Evolutionary conservation across 495 filamentous ascomycete genomes (phyloP).

Genomic region (Xylaria palmicola): DNA sequence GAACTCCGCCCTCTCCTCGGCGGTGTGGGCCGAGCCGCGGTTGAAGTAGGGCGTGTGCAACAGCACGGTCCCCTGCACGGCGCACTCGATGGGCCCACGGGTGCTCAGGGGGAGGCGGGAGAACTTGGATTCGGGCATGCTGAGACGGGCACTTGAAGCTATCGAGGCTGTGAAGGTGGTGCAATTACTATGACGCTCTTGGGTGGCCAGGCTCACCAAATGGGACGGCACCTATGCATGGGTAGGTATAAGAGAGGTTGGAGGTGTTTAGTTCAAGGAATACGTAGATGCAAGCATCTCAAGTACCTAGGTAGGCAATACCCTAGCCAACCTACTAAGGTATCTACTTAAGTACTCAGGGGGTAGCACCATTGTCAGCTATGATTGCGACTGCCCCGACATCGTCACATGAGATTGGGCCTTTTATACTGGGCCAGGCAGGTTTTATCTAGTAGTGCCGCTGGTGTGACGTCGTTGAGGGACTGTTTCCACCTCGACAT

Average conservation of each 20-base stretch:
- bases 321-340: too few species aligned
- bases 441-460: slow-evolving; percentile 1
- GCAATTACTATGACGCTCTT: slow-evolving; percentile 3
- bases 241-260: background rate
- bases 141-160: slow-evolving; percentile 7
- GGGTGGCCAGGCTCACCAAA: slow-evolving; percentile 20
- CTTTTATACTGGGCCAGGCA: too few species aligned
- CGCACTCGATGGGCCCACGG: slow-evolving; percentile 61
- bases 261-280: too few species aligned
- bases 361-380: too few species aligned
- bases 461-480: slow-evolving; percentile 11
- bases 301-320: too few species aligned
- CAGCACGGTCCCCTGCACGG: slow-evolving; percentile 58
- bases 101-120: slow-evolving; percentile 62
- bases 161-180: slow-evolving; percentile 20
- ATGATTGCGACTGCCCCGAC: too few species aligned
- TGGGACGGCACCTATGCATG: slow-evolving; percentile 21
- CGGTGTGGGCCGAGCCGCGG: slow-evolving; percentile 77
- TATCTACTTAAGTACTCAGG: too few species aligned
- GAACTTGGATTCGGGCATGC: slow-evolving; percentile 45
- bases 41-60: slow-evolving; percentile 73
- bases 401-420: too few species aligned
- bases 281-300: too few species aligned
- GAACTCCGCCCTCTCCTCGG: slow-evolving; percentile 67
- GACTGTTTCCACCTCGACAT: background rate